Percentiles rank a stretch among this genome's conserved stretches.
Evolutionary conservation across 805 yeast genomes (phyloP).

Genomic region (Metschnikowia drakensbergensis): DNA sequence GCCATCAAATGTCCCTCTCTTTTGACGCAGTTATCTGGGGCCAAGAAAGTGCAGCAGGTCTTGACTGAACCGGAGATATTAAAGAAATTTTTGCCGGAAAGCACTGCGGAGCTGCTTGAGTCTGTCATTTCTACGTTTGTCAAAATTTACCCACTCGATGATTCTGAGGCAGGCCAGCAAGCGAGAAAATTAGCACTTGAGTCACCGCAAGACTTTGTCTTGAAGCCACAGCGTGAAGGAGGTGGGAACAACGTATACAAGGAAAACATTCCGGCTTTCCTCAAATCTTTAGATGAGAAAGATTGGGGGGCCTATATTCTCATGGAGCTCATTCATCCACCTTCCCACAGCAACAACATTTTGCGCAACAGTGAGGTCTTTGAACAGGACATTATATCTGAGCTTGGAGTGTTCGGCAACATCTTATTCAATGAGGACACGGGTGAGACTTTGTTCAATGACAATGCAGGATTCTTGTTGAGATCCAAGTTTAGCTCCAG

Average conservation of each 20-base stretch:
- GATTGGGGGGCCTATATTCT: conserved; percentile 90
- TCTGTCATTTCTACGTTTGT: conserved; percentile 66
- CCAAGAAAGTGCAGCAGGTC: conserved; percentile 90
- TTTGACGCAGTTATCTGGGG: conserved; percentile 85
- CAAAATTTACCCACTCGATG: conserved; percentile 81
- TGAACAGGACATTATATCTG: conserved; percentile 79
- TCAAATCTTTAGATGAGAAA: conserved; percentile 52
- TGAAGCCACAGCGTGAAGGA: conserved; percentile 98
- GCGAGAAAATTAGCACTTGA: conserved; percentile 69
- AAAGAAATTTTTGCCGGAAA: conserved; percentile 41
- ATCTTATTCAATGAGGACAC: conserved; percentile 64
- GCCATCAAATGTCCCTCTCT: conserved; percentile 93
- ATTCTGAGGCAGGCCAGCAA: conserved; percentile 51
- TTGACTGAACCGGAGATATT: conserved; percentile 57
- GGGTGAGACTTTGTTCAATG: conserved; percentile 57
- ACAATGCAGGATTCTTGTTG: conserved; percentile 76
- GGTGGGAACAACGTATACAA: conserved; percentile 96
- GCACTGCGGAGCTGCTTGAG: conserved; percentile 25
- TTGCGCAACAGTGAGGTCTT: conserved; percentile 60
- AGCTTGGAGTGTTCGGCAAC: conserved; percentile 87
- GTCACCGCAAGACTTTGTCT: conserved; percentile 66
- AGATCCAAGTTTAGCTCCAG: conserved; percentile 76
- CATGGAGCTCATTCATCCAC: conserved; percentile 90
- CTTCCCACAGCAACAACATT: conserved; percentile 63
- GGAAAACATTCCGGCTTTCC: conserved; percentile 73